A percentile compares a stretch with the other conserved stretches of the same genome.
Evolutionary conservation across 2,329 filamentous ascomycete genomes (phyloP).

Genomic region (Talaromyces sp.): DNA sequence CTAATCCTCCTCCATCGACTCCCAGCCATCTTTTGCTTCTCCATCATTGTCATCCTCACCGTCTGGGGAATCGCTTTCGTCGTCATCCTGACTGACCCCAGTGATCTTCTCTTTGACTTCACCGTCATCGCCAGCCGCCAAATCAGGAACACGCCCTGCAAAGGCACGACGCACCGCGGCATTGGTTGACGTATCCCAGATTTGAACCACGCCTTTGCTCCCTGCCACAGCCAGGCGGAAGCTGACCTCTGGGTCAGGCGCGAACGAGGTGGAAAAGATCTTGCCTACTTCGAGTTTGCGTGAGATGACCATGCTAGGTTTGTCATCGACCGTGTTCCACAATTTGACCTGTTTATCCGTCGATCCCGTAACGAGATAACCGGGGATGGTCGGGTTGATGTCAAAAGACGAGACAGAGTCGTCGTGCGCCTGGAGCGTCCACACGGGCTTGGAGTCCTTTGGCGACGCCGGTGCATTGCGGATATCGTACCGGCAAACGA

Average conservation of each 20-base stretch:
- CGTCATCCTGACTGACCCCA: conserved; percentile 60
- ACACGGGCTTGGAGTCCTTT: conserved; percentile 73
- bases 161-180: conserved; percentile 78
- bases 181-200: conserved; percentile 97
- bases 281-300: conserved; percentile 91
- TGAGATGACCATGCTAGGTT: conserved; percentile 84
- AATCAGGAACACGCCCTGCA: conserved; percentile 60
- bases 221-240: conserved; percentile 91
- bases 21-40: conserved; percentile 44
- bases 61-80: conserved; percentile 59
- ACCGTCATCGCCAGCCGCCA: conserved; percentile 46
- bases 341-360: conserved; percentile 94
- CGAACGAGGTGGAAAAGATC: conserved; percentile 87
- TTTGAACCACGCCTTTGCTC: conserved; percentile 84
- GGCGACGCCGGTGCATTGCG: conserved; percentile 69
- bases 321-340: conserved; percentile 79
- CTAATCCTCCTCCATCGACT: conserved; percentile 50
- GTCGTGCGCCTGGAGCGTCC: conserved; percentile 94
- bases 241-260: conserved; percentile 80
- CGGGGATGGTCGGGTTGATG: conserved; percentile 81
- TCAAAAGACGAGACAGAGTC: conserved; percentile 88
- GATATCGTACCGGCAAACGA: conserved; percentile 87
- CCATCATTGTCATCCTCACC: conserved; percentile 51
- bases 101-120: conserved; percentile 64
- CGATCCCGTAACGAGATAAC: conserved; percentile 88